Conservation (phyloP, 73 alveolate genomes). For the Diophrys appendiculata region DNA sequence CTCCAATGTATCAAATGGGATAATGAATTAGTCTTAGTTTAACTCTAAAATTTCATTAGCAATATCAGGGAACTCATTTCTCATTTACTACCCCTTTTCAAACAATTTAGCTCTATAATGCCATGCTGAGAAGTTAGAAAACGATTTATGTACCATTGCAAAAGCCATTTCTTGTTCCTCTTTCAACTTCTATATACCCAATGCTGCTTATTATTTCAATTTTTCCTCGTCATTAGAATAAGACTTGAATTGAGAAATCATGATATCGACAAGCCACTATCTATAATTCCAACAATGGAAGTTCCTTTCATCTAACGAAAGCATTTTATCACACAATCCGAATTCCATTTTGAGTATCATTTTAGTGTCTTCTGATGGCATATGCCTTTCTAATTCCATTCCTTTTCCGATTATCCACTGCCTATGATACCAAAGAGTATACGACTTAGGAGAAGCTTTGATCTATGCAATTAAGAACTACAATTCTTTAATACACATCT, state of each 20-base stretch:
- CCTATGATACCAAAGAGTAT: constrained; percentile 90
- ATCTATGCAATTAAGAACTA: constrained; percentile 63
- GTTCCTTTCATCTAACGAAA: constrained; percentile 84
- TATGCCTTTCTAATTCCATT: constrained; percentile 63
- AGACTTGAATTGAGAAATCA: not conserved
- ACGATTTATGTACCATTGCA: constrained; percentile 71
- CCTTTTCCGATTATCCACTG: constrained; percentile 84
- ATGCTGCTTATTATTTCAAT: not conserved
- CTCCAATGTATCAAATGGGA: constrained; percentile 65
- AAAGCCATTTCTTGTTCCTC: constrained; percentile 61
- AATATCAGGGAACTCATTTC: no score
- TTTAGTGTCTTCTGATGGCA: constrained; percentile 22
- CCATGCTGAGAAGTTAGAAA: constrained; percentile 89
- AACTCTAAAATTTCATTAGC: constrained; percentile 42
- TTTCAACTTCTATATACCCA: constrained; percentile 8
- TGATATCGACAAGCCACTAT: constrained; percentile 28
- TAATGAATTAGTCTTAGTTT: constrained; percentile 5
- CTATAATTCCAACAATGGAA: constrained; percentile 96
- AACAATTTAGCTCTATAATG: constrained; percentile 76
- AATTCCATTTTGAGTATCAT: constrained; percentile 70
- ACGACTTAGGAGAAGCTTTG: constrained; percentile 81
- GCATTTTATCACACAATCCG: constrained; percentile 83
- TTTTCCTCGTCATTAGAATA: not conserved
- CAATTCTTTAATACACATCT: constrained; percentile 63
- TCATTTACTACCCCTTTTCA: constrained; percentile 28